A percentile compares a stretch with the other conserved stretches of the same genome.
These are phyloP conservation scores for Pinus tabuliformis DNA, from an alignment of 75 land plant genomes.

Conservation along the genomic window DNA sequence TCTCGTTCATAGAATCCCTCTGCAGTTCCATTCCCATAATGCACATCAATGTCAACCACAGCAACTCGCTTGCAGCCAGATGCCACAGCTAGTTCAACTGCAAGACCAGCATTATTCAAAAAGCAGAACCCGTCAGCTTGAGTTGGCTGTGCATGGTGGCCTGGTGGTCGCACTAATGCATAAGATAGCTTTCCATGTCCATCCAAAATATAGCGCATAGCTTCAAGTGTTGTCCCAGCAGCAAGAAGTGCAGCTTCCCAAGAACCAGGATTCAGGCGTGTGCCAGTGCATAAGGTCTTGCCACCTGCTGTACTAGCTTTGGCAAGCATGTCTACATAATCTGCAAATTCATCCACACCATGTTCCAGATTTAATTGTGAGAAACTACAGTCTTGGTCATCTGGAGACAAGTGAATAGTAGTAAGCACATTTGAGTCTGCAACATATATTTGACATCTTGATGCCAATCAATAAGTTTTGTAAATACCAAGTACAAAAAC, in stretches of 20 bases:
- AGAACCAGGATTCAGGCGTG: conserved; percentile 79
- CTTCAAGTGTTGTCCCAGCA: conserved; percentile 81
- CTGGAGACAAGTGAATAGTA: background rate
- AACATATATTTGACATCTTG: background rate
- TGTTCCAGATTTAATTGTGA: background rate
- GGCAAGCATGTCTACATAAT: conserved; percentile 64
- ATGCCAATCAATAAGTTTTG: background rate
- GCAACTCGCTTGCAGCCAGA: conserved; percentile 61
- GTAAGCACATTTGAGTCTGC: conserved; percentile 1
- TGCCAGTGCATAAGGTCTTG: conserved; percentile 50
- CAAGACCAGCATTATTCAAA: conserved; percentile 88
- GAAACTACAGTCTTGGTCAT: background rate
- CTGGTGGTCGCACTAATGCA: conserved; percentile 91
- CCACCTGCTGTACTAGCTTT: conserved; percentile 67
- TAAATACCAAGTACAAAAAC: too few relatives aligned
- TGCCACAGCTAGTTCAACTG: conserved; percentile 63
- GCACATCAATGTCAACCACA: conserved; percentile 89
- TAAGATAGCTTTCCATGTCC: conserved; percentile 70
- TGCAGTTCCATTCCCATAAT: conserved; percentile 93
- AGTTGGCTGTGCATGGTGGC: conserved; percentile 93
- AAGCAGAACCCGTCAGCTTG: conserved; percentile 95
- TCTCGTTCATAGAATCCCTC: conserved; percentile 74
- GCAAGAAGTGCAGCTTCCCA: conserved; percentile 87
- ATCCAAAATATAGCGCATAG: conserved; percentile 70
- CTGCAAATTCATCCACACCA: conserved; percentile 30